These are phyloP conservation scores for Hysterangium stoloniferum DNA, from an alignment of 768 basidiomycete genomes.

Conservation along the genomic window DNA sequence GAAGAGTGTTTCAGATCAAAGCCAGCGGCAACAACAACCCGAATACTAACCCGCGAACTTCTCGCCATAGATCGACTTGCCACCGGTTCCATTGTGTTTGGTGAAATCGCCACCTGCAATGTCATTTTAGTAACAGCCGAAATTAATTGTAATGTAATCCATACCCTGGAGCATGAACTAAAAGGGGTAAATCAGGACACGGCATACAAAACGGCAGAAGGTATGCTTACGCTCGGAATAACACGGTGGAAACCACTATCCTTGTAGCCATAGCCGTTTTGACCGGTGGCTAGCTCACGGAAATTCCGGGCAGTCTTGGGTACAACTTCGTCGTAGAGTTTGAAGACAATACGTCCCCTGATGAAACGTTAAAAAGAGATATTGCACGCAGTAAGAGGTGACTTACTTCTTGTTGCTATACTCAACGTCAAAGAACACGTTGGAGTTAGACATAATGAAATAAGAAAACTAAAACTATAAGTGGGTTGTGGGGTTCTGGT, in stretches of 20 bases:
- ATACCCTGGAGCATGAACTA: conserved; percentile 72
- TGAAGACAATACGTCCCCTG: conserved; percentile 66
- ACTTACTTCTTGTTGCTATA: conserved; percentile 29
- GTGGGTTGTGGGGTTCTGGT: too few relatives aligned
- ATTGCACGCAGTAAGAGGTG: too few relatives aligned
- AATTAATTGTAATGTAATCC: conserved; percentile 24
- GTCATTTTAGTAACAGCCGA: background rate
- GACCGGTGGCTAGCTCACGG: conserved; percentile 77
- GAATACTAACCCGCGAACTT: conserved; percentile 57
- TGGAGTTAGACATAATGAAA: conserved; percentile 8
- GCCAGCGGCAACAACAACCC: background rate
- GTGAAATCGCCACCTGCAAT: conserved; percentile 70
- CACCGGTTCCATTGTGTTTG: conserved; percentile 64
- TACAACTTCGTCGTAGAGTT: conserved; percentile 73
- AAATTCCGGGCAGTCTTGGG: conserved; percentile 78
- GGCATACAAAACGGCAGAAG: background rate
- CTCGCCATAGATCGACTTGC: conserved; percentile 79
- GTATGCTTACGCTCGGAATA: conserved; percentile 21
- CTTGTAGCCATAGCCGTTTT: conserved; percentile 66
- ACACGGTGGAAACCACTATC: conserved; percentile 58
- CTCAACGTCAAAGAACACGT: conserved; percentile 46
- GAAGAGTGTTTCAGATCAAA: background rate
- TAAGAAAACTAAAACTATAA: background rate
- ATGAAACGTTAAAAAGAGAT: too few relatives aligned
- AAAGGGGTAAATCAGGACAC: background rate